phyloP scores from a whole-genome alignment of 345 rosid species.

The Eucalyptus sideroxylon region DNA sequence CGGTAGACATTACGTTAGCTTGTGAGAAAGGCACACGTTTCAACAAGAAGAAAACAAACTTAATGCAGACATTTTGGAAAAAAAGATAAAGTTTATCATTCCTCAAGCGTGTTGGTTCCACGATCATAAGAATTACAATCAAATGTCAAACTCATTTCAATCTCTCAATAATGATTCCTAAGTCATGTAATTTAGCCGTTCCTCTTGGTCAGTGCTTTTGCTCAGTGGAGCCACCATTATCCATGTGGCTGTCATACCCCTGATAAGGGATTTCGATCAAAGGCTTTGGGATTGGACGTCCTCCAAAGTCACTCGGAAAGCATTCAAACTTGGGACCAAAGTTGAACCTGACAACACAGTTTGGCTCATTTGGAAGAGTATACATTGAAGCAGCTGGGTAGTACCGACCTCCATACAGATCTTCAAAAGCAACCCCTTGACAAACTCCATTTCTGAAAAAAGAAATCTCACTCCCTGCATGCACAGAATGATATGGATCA shows the following conservation, averaged over 20 bases:
- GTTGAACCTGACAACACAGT: conserved; percentile 80
- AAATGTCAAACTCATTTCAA: conserved; percentile 4
- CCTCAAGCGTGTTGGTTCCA: background rate
- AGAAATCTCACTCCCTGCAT: conserved; percentile 86
- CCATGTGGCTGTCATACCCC: conserved; percentile 39
- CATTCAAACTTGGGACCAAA: conserved; percentile 82
- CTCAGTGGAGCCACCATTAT: conserved; percentile 23
- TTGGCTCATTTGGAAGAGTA: conserved; percentile 87
- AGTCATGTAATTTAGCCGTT: background rate
- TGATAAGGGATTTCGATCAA: conserved; percentile 76
- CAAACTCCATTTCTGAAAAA: conserved; percentile 84
- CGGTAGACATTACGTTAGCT: background rate
- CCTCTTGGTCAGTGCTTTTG: conserved; percentile 29
- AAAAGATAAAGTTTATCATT: background rate
- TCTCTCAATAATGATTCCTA: background rate
- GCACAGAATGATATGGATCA: background rate
- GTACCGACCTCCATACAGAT: conserved; percentile 74
- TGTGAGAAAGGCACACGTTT: background rate
- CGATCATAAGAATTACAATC: background rate
- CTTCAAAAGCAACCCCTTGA: conserved; percentile 90
- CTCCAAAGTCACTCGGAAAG: conserved; percentile 63
- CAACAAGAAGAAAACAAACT: background rate
- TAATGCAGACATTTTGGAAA: background rate
- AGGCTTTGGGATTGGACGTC: conserved; percentile 55
- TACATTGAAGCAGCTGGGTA: conserved; percentile 99